Base-by-base conservation (phyloP, 768 basidiomycete genomes). In the Strobilomyces confusus region DNA sequence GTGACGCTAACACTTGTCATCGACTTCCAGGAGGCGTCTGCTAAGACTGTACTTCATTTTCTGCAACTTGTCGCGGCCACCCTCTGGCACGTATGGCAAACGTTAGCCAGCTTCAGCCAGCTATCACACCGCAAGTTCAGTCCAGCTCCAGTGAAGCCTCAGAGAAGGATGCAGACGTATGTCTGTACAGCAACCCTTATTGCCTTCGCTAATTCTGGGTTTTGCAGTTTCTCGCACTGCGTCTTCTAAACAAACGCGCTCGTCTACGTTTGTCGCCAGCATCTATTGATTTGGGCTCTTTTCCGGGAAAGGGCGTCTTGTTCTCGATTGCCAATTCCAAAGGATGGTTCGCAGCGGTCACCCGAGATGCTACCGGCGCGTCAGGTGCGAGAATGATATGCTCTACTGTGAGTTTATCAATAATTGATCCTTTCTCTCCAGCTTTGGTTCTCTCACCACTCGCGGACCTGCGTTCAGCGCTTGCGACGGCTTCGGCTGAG, bases 291-390 rank as follows among this genome's bases (percentile, higher is more conserved):
- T 69, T 78, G 20, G 61, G 77, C 17, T 46, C 68, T 1, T 58
- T 75, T 40, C 71, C 73, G 2, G 69, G 77, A 7, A 75, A 77
- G 23, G 80, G 78, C 37, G 76, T 69, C 49, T 72, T 86, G 17
- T 80, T 92, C 58, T 77, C 82, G 4, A 73, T 79, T 3, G 76
- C 83, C 3, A 87, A 84, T 62, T 69, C 73, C 13, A 78, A 73
- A 57, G 84, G 81, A 26, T 90, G 83, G 82, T 91, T 90, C 67
- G 84, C 80, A 43, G 86, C 87, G 30, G 77, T 81, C 11, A 75
- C 69, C 41, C 68, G 71, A 36, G 69, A 71, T 45, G 48, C 57
- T 44, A 42, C 65, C 60, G 59, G 69, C 48, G 59, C 68, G 53
- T 73, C 72, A 52, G 70, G 81, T 81, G 51, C 41, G 75, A 57